Percentiles rank a stretch among this genome's conserved stretches.
These are phyloP conservation scores for Fusarium siculi DNA, from an alignment of 2,329 filamentous ascomycete genomes.

Conservation along the genomic window DNA sequence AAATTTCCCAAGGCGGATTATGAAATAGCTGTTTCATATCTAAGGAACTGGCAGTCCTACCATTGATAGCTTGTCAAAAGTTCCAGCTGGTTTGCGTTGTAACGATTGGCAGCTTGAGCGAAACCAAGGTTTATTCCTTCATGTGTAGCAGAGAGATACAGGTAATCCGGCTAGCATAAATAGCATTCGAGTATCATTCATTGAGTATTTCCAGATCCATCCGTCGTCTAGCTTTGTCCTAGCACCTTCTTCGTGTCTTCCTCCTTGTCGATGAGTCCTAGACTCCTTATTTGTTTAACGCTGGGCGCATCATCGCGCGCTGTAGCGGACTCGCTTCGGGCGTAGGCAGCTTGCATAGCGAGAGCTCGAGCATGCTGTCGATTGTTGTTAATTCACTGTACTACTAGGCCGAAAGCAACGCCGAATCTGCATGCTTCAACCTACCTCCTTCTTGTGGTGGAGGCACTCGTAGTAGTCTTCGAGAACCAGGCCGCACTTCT, in stretches of 20 bases:
- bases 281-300: slow-evolving; percentile 85
- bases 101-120: slow-evolving; percentile 1
- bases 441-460: slow-evolving; percentile 98
- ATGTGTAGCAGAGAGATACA: slow-evolving; percentile 29
- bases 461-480: slow-evolving; percentile 99
- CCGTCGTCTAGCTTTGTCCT: slow-evolving; percentile 45
- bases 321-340: slow-evolving; percentile 79
- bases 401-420: not conserved
- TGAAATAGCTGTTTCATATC: not conserved
- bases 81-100: not conserved
- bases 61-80: not conserved
- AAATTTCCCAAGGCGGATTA: not conserved
- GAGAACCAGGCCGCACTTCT: slow-evolving; percentile 84
- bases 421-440: slow-evolving; percentile 44
- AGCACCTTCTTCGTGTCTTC: slow-evolving; percentile 77
- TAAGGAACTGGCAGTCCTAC: not conserved
- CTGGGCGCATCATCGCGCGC: slow-evolving; percentile 83
- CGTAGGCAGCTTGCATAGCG: slow-evolving; percentile 85
- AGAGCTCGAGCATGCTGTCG: slow-evolving; percentile 78
- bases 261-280: slow-evolving; percentile 86
- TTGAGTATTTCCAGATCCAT: slow-evolving; percentile 10
- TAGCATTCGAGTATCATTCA: slow-evolving; percentile 10
- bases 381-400: slow-evolving; percentile 23
- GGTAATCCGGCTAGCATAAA: slow-evolving; percentile 1
- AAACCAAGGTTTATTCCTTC: slow-evolving; percentile 39